These are phyloP conservation scores for Zygosaccharomyces pseudobailii DNA, from an alignment of 1,139 yeast species.

Conservation along the genomic window DNA sequence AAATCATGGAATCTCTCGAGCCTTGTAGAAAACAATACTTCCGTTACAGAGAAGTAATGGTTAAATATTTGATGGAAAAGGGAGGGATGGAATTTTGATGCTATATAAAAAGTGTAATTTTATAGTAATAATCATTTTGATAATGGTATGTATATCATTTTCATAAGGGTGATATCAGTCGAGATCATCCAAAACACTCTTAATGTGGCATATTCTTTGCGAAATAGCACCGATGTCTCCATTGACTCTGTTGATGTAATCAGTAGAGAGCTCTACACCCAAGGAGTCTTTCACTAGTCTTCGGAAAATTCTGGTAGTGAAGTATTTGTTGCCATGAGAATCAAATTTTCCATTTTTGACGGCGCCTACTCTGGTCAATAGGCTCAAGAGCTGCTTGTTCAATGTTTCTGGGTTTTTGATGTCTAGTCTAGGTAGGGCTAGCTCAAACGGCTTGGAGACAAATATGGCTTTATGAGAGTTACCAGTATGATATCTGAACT, in stretches of 20 bases:
- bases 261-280: conserved; percentile 35
- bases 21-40: conserved; percentile 22
- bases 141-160: not conserved
- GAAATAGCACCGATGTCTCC: conserved; percentile 32
- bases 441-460: conserved; percentile 68
- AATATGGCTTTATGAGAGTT: conserved; percentile 68
- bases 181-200: conserved; percentile 32
- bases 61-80: conserved; percentile 16
- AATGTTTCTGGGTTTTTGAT: conserved; percentile 35
- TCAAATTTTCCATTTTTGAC: conserved; percentile 17
- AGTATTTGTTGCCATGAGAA: conserved; percentile 21
- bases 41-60: conserved; percentile 20
- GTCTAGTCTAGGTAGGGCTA: conserved; percentile 42
- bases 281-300: conserved; percentile 30
- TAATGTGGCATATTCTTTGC: conserved; percentile 33
- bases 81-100: conserved; percentile 1
- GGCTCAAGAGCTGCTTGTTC: conserved; percentile 14
- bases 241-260: conserved; percentile 33
- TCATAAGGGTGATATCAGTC: conserved; percentile 6
- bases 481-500: conserved; percentile 67
- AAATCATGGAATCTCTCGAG: conserved; percentile 18
- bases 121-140: not conserved
- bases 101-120: not conserved
- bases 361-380: conserved; percentile 24
- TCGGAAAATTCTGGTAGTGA: conserved; percentile 23